These are phyloP conservation scores for Xerocomus amazonicus DNA, from an alignment of 1,284 basidiomycete species.

Conservation along the genomic window DNA sequence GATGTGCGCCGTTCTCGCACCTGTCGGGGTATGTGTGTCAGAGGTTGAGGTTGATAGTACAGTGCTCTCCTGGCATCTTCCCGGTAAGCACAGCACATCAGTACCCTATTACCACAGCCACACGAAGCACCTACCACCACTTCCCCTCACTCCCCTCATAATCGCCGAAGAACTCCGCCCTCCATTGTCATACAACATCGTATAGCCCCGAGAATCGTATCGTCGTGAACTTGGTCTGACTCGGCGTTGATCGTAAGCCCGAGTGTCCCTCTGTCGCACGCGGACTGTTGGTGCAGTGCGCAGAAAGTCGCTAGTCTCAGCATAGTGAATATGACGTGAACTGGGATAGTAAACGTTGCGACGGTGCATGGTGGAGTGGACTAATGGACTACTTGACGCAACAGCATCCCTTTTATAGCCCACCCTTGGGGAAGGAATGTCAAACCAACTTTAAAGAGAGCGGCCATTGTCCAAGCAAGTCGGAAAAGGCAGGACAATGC, in stretches of 20 bases:
- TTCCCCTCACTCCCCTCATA: neutral
- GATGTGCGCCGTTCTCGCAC: neutral
- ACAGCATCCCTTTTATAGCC: slow-evolving; percentile 13
- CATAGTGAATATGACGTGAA: slow-evolving; percentile 1
- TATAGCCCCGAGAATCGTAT: neutral
- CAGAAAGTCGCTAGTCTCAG: slow-evolving; percentile 2
- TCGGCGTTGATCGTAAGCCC: neutral
- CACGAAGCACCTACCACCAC: slow-evolving; percentile 3
- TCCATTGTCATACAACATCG: neutral
- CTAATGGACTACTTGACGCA: neutral
- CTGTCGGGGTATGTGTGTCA: neutral
- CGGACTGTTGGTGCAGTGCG: neutral
- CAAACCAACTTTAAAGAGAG: slow-evolving; percentile 3
- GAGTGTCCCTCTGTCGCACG: neutral
- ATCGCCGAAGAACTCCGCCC: neutral
- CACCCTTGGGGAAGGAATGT: neutral
- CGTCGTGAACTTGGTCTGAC: neutral
- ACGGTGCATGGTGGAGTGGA: slow-evolving; percentile 3
- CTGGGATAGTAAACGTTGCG: neutral
- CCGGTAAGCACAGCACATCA: neutral
- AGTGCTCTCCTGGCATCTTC: neutral
- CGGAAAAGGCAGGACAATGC: slow-evolving; percentile 7
- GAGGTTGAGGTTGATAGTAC: slow-evolving; percentile 1
- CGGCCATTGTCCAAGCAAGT: slow-evolving; percentile 9
- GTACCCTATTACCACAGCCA: neutral